Evolutionary conservation across 768 basidiomycete species (phyloP).

Genomic region (Paxillus ammoniavirescens): DNA sequence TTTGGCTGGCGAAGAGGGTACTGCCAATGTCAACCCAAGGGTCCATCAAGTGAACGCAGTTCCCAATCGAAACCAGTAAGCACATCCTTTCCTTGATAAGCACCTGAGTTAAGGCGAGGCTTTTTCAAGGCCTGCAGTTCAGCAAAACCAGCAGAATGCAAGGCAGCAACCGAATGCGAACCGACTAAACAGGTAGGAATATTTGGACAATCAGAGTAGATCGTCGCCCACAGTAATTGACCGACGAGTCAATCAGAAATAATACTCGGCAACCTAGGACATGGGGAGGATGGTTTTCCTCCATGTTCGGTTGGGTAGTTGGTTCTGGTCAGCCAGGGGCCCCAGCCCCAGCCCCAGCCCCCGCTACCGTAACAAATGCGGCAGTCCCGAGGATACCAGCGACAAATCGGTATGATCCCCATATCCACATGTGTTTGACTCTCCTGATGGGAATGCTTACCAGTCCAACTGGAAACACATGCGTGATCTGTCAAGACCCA

Average conservation of each 20-base stretch:
- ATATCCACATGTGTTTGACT: not conserved
- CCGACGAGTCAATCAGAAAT: not conserved
- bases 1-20: slow-evolving; percentile 12
- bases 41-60: not conserved
- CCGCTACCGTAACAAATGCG: not conserved
- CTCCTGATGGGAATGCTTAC: not conserved
- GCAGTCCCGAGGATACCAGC: not conserved
- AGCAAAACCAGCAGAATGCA: not conserved
- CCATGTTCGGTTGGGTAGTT: slow-evolving; percentile 6
- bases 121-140: not conserved
- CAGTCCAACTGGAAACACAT: slow-evolving; percentile 28
- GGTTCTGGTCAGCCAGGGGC: not conserved
- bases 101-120: not conserved
- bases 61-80: slow-evolving; percentile 3
- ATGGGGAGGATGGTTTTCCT: slow-evolving; percentile 20
- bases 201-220: not conserved
- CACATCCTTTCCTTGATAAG: not conserved
- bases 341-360: not conserved
- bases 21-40: not conserved
- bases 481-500: slow-evolving; percentile 35
- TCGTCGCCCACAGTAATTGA: not conserved
- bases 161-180: not conserved
- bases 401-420: slow-evolving; percentile 13
- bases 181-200: slow-evolving; percentile 7
- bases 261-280: not conserved